A percentile compares a stretch with the other conserved stretches of the same genome.
These are phyloP conservation scores for Russula earlei DNA, from an alignment of 768 basidiomycete species.

Conservation along the genomic window DNA sequence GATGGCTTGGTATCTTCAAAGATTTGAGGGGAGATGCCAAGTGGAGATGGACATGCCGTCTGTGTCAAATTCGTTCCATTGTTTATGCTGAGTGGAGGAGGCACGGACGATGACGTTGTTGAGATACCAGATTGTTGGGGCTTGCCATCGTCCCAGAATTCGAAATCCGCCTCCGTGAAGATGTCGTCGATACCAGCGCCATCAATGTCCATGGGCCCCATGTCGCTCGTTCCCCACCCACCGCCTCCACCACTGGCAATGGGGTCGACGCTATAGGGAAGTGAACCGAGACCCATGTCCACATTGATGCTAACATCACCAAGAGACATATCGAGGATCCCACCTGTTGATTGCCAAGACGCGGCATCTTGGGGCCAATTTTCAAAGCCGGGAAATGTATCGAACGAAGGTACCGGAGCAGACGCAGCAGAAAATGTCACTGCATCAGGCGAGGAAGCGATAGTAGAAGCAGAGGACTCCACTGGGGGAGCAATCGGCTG, in stretches of 20 bases:
- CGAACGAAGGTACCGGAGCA: conserved; percentile 20
- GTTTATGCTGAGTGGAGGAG: conserved; percentile 19
- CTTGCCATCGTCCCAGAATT: conserved; percentile 57
- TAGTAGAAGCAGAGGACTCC: neutral
- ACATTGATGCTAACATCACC: conserved; percentile 24
- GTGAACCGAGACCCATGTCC: conserved; percentile 29
- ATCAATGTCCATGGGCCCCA: conserved; percentile 25
- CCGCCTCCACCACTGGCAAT: conserved; percentile 27
- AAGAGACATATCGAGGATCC: conserved; percentile 14
- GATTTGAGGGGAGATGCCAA: conserved; percentile 28
- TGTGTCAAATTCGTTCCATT: conserved; percentile 24
- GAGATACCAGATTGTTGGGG: conserved; percentile 31
- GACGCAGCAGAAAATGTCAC: conserved; percentile 19
- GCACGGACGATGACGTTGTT: conserved; percentile 19
- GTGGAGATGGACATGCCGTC: conserved; percentile 27
- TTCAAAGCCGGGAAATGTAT: conserved; percentile 37
- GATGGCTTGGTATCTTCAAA: conserved; percentile 24
- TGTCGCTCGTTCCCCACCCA: conserved; percentile 20
- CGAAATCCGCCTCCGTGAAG: conserved; percentile 85
- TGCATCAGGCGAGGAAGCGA: conserved; percentile 9
- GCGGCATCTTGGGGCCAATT: conserved; percentile 27
- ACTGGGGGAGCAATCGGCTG: conserved; percentile 4
- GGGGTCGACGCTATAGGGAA: conserved; percentile 39
- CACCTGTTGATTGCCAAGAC: conserved; percentile 13
- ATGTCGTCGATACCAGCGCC: conserved; percentile 26